Evolutionary conservation across 2,329 filamentous ascomycete genomes (phyloP), one percentile per base, ranked within the genome.

Genomic region (Aotearoamyces nothofagi): DNA sequence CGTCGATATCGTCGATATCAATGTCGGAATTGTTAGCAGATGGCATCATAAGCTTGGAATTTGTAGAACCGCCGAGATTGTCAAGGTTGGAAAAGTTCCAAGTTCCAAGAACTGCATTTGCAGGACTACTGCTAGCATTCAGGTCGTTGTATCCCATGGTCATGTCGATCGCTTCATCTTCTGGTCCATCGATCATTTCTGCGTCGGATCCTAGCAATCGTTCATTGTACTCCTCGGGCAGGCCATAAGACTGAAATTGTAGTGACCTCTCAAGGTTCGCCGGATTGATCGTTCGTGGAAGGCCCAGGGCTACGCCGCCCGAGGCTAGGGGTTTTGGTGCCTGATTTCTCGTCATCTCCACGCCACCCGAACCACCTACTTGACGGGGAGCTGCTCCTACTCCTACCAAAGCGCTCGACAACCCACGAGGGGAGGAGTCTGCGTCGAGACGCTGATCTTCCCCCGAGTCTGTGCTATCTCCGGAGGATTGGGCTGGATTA

Each of bases 391-490:
- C 70, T 74, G 63, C 78, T 82, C 56, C 78, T 68, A 63, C 74
- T 81, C 63, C 73, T 67, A 54, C 66, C 66, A 68, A 81, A 69
- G 69, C 78, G 78, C 78, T 83, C 81, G 80, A 81, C 77, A 75
- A 87, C 69, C 81, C 82, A 87, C 61, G 74, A 65, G 62, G 77
- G 75, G 76, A 87, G 71, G 71, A 83, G 72, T 66, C 63, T 57
- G 57, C 76, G 76, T 66, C 80, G 78, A 83, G 79, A 69, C 78
- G 77, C 72, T 61, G 72, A 58, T 69, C 82, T 77, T 92, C 81
- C 78, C 82, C 81, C 76, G 71, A 56, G 28, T 46, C 54, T 40
- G 62, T 60, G 37, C 59, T 57, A 22, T 55, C 52, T 34, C 54
- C 54, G 15, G 59, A 61, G 26, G 58, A 56, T 22, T 60, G 56